phyloP scores from a whole-genome alignment of 352 stramenopile species.

The Pythium aquatile region DNA sequence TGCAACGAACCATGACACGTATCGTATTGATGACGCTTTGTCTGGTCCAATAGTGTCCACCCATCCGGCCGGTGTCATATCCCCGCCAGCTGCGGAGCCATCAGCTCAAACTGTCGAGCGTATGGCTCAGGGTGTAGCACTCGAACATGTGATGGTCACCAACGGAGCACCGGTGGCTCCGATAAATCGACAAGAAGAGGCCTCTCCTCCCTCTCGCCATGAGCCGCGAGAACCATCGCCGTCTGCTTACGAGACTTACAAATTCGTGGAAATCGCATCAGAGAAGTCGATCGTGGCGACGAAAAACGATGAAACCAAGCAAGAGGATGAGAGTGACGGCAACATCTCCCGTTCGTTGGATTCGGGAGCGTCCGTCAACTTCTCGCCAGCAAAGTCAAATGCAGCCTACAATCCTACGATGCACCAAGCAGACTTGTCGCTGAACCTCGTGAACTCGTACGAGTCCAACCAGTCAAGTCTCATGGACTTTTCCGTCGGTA shows the following conservation, averaged over 20 bases:
- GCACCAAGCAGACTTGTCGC: constrained; percentile 19
- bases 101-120: too few relatives aligned
- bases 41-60: not conserved
- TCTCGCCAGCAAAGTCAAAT: constrained; percentile 8
- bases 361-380: not conserved
- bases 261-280: constrained; percentile 10
- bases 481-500: constrained; percentile 22
- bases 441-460: constrained; percentile 31
- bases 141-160: not conserved
- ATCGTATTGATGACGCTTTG: not conserved
- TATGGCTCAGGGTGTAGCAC: too few relatives aligned
- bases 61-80: too few relatives aligned
- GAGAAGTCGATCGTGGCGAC: not conserved
- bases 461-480: constrained; percentile 30
- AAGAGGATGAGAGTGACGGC: not conserved
- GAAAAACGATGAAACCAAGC: not conserved
- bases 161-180: not conserved
- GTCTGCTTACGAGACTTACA: constrained; percentile 7
- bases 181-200: too few relatives aligned
- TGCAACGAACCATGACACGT: too few relatives aligned
- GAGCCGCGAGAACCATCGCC: not conserved
- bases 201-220: not conserved
- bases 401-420: not conserved
- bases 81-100: too few relatives aligned
- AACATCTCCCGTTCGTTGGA: not conserved